Base-by-base conservation (phyloP, 257 asterid species). In the Thymus mandschuricus region DNA sequence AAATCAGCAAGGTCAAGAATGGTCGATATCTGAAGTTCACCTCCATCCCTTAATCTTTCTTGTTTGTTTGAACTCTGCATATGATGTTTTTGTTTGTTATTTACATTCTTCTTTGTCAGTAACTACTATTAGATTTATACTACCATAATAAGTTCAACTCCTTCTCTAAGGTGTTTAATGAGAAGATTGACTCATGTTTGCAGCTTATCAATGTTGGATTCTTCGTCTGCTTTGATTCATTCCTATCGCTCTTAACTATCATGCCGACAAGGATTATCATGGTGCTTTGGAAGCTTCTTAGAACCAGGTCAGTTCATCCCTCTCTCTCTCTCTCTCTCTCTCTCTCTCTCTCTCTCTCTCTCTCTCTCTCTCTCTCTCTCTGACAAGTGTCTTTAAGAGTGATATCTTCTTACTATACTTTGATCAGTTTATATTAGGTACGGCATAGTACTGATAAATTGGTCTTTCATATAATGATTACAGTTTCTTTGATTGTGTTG, bases 211-310 rank as follows among this genome's bases (percentile, higher is more conserved):
- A 86, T 76, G 84, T 95, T 56, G 98, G 99, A 33, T 81, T 83
- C 80, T 92, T 89, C 83, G 96, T 95, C 43, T 95, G 99, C 86
- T 71, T 95, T 69, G 99, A 95, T 82, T 88, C 99, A 15, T 95
- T 95, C 81, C 86, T 95, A 41, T 92, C 98, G 65, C 85, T 92
- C 81, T 80, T 95, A 46, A 95, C 99, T 58, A 87, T 95, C 86
- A 92, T 95, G 99, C 99, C 99, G 13, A 81, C 95, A 70, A 86
- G 99, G 79, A 79, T 88, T 60, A 60, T 81, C 75, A 80, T 83
- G 78, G 75, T 76, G 74, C 68, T 84, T 30, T 92, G 89, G 94
- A 84, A 80, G 84, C 81, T 87, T 74, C 79, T 95, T 81, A 86
- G 77, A 79, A 85, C 89, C 75, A 88, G 99, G 99, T 95, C 64